These are phyloP conservation scores for Calonectria naviculata DNA, from an alignment of 2,329 filamentous ascomycete species.

Conservation along the genomic window DNA sequence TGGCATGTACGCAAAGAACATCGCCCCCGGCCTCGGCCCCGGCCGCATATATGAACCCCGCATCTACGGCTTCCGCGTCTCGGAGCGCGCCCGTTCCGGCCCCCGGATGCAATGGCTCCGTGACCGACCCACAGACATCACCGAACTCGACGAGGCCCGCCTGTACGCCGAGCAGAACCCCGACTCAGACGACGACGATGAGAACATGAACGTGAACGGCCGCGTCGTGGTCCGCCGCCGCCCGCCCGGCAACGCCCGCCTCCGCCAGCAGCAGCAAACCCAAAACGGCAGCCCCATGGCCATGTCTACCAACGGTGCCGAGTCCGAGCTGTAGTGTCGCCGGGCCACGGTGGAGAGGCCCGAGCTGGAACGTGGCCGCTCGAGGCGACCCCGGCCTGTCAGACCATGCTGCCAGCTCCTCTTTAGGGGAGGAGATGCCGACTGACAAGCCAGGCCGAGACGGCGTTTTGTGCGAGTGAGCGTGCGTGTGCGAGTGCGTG, in stretches of 20 bases:
- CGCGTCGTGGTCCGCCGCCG: constrained; percentile 55
- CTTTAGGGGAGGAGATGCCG: neutral
- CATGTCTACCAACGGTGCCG: constrained; percentile 65
- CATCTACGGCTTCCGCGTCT: constrained; percentile 97
- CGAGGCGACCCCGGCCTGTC: neutral
- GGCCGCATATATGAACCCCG: constrained; percentile 92
- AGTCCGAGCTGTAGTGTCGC: constrained; percentile 62
- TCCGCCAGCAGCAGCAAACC: constrained; percentile 54
- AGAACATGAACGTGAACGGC: constrained; percentile 57
- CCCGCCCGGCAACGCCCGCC: constrained; percentile 53
- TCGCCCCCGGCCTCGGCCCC: constrained; percentile 85
- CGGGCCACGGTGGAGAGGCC: constrained; percentile 9
- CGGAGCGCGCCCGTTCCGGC: constrained; percentile 87
- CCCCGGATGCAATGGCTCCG: constrained; percentile 98
- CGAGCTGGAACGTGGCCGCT: neutral
- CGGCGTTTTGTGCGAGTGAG: neutral
- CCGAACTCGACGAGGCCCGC: constrained; percentile 84
- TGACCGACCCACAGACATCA: constrained; percentile 82
- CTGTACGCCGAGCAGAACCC: constrained; percentile 63
- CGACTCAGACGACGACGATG: constrained; percentile 69
- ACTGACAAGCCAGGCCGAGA: neutral
- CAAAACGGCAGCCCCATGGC: constrained; percentile 69
- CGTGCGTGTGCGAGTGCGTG: neutral
- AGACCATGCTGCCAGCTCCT: constrained; percentile 11
- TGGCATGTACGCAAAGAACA: constrained; percentile 86